Evolutionary conservation across 257 asterid genomes (phyloP), one percentile per base, ranked within the genome.

Genomic region (Salvia splendens): DNA sequence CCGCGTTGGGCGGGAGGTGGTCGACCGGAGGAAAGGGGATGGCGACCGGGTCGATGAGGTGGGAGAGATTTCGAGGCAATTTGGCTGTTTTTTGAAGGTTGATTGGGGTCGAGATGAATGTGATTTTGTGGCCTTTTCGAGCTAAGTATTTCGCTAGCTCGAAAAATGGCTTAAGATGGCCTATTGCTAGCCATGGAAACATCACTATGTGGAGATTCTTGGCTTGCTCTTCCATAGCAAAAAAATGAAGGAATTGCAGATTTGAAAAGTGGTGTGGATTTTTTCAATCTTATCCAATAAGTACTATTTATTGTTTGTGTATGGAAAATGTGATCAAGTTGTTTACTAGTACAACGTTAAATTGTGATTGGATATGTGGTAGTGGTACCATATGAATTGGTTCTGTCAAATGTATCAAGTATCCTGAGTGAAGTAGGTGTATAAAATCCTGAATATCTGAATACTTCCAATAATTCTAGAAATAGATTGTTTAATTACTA

Each of bases 151-250:
- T 79, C 12, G 96, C 85, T 16, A 92, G 79, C 40, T 73, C 65
- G 40, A 81, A 69, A 69, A 89, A 92, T 12, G 98, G 98, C 57
- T 80, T 81, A 35, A 92, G 81, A 68, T 92, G 98, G 61, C 98
- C 97, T 75, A 87, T 80, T 74, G 97, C 97, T 42, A 92, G 76
- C 98, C 96, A 89, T 73, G 98, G 98, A 61, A 92, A 85, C 95
- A 92, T 77, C 54, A 89, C 96, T 46, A 89, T 70, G 74, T 92
- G 97, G 51, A 92, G 91, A 38, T 6, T 36, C 33, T 71, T 75
- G 71, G 48, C 58, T 38, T 62, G 32, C 38, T 71, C 80, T 73
- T 81, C 89, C 89, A 85, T 89, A 74, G 79, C 17, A 36, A 49
- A 12, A 30, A 40, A 3, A 61, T 42, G 28, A 24, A 41, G 32